Conservation (phyloP, 306 rosid genomes). For the Pyrus betulifolia region DNA sequence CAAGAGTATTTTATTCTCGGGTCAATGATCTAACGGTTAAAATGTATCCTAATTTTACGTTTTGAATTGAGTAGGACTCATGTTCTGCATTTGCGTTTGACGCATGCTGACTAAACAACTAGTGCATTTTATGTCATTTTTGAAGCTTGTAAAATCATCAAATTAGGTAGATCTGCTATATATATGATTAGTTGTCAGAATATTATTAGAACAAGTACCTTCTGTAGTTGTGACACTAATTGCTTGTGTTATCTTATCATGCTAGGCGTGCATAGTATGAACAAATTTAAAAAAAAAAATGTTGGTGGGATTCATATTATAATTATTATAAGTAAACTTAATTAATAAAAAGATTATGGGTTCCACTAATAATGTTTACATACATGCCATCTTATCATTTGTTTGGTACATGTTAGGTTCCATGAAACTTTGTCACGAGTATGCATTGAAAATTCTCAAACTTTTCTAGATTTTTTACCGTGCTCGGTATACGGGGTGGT, state of each 20-base stretch:
- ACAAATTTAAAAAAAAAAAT: background rate
- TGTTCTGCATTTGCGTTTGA: background rate
- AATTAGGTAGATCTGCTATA: background rate
- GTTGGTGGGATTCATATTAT: background rate
- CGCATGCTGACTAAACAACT: background rate
- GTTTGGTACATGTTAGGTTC: background rate
- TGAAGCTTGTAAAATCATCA: background rate
- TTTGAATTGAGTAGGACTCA: background rate
- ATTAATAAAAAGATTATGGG: no score
- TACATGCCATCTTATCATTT: background rate
- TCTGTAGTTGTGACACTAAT: background rate
- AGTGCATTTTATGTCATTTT: background rate
- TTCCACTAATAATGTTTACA: background rate
- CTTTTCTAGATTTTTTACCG: background rate
- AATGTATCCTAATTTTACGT: no score
- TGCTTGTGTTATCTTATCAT: background rate
- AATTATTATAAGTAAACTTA: no score
- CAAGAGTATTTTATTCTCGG: background rate
- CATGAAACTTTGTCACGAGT: background rate
- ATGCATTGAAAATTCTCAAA: conserved; percentile 32
- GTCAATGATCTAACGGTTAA: background rate
- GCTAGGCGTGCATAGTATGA: background rate
- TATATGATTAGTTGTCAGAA: background rate
- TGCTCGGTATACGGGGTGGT: no score
- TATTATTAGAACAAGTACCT: background rate